Evolutionary conservation across 2,329 filamentous ascomycete species (phyloP).

Genomic region (Phaeomoniella chlamydospora): DNA sequence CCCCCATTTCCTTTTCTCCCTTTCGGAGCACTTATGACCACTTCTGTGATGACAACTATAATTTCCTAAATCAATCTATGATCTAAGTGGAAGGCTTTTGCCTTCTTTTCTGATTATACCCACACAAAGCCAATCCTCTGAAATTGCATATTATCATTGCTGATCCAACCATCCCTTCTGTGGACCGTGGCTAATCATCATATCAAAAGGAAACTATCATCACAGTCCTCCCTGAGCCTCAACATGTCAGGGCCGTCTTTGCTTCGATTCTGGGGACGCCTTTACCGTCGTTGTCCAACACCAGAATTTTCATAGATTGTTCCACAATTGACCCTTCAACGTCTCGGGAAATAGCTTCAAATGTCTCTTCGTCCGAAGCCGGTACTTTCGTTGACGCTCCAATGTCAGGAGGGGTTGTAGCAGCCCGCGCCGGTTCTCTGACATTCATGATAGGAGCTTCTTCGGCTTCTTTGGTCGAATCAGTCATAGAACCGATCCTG

Average conservation of each 20-base stretch:
- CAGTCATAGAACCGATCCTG: constrained; percentile 50
- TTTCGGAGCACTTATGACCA: constrained; percentile 6
- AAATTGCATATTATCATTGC: constrained; percentile 19
- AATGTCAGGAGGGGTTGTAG: constrained; percentile 93
- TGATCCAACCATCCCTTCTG: constrained; percentile 1
- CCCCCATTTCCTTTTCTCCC: neutral
- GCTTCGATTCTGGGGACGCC: constrained; percentile 53
- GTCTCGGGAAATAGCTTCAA: constrained; percentile 61
- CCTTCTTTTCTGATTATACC: constrained; percentile 46
- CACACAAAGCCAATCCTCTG: constrained; percentile 64
- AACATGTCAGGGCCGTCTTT: constrained; percentile 76
- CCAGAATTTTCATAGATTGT: constrained; percentile 82
- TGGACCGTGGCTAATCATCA: constrained; percentile 9
- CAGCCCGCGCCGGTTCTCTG: constrained; percentile 70
- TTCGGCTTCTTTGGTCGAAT: constrained; percentile 37
- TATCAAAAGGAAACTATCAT: constrained; percentile 60
- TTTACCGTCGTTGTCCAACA: constrained; percentile 30
- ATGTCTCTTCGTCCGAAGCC: constrained; percentile 50
- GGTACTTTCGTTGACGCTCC: constrained; percentile 84
- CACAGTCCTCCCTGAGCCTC: constrained; percentile 77
- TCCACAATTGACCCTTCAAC: constrained; percentile 90
- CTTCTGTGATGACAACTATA: constrained; percentile 35
- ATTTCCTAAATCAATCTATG: constrained; percentile 36
- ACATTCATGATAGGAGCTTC: constrained; percentile 89
- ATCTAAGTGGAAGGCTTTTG: constrained; percentile 56